Evolutionary conservation across 2,329 filamentous ascomycete genomes (phyloP).

Genomic region (Fusarium nisikadoi): DNA sequence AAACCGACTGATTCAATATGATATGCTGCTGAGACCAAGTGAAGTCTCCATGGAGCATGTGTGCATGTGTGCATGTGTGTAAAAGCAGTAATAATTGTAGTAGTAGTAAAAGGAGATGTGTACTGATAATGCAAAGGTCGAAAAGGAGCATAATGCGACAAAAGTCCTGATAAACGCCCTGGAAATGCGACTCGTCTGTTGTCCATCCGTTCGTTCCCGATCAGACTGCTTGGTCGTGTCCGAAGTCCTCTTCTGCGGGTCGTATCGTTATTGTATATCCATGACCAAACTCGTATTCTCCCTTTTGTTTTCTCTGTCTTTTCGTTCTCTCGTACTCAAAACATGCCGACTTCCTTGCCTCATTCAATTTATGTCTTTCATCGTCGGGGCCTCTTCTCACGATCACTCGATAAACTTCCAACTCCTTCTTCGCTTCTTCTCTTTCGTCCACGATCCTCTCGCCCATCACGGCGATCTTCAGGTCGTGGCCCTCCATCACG

Average conservation of each 20-base stretch:
- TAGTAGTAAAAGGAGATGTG: conserved; percentile 40
- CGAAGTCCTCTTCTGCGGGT: conserved; percentile 24
- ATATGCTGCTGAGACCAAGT: conserved; percentile 16
- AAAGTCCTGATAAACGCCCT: conserved; percentile 36
- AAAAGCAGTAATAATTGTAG: conserved; percentile 39
- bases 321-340: conserved; percentile 30
- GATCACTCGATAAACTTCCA: conserved; percentile 53
- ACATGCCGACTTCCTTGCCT: conserved; percentile 22
- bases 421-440: conserved; percentile 60
- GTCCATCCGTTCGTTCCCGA: conserved; percentile 15
- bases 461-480: conserved; percentile 48
- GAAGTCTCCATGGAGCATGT: conserved; percentile 15
- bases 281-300: conserved; percentile 12
- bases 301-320: not conserved
- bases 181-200: conserved; percentile 37
- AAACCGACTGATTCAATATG: conserved; percentile 2
- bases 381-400: conserved; percentile 66
- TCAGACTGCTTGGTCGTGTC: conserved; percentile 30
- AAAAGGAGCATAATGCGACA: conserved; percentile 31
- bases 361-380: conserved; percentile 45
- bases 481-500: conserved; percentile 46
- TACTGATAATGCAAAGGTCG: conserved; percentile 37
- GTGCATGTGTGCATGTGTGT: conserved; percentile 25
- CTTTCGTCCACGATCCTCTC: conserved; percentile 53
- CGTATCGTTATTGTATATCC: conserved; percentile 17